Evolutionary conservation across 2,329 filamentous ascomycete species (phyloP).

Genomic region (Monosporascus ibericus): DNA sequence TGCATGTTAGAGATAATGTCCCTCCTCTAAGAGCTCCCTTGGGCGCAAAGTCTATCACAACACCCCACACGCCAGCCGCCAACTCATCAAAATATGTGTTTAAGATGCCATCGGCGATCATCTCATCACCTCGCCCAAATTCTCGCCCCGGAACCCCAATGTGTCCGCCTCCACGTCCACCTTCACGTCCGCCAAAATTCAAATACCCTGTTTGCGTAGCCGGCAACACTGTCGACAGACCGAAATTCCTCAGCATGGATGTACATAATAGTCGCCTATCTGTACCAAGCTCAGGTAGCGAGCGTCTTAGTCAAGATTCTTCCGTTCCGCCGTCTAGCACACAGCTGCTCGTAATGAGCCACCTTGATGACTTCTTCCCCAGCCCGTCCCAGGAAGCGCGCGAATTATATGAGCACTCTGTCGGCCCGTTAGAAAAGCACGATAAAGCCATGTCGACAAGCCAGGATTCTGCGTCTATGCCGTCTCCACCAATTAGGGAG

Average conservation of each 20-base stretch:
- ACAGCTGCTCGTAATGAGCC: constrained; percentile 43
- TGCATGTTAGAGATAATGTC: constrained; percentile 5
- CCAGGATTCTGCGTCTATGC: not conserved
- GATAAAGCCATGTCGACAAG: constrained; percentile 15
- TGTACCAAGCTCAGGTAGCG: not conserved
- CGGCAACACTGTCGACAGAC: constrained; percentile 3
- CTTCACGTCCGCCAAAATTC: constrained; percentile 20
- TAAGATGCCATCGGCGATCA: constrained; percentile 1
- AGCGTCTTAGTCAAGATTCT: not conserved
- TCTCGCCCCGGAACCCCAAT: constrained; percentile 14
- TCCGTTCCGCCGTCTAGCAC: constrained; percentile 35
- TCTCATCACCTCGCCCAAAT: constrained; percentile 8
- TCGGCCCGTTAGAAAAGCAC: constrained; percentile 15
- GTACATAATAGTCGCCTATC: constrained; percentile 1
- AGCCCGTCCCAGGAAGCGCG: constrained; percentile 49
- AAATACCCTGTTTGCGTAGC: constrained; percentile 6
- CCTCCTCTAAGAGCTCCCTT: not conserved
- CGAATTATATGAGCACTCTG: constrained; percentile 40
- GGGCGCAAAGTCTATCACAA: not conserved
- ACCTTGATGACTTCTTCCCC: constrained; percentile 49
- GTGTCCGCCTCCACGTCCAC: constrained; percentile 19
- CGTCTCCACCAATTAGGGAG: not conserved
- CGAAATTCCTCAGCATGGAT: constrained; percentile 15
- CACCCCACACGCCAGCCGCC: not conserved
- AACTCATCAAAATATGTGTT: constrained; percentile 1